Conservation (phyloP, 2,329 filamentous ascomycete genomes). For the Rutstroemia sp. region DNA sequence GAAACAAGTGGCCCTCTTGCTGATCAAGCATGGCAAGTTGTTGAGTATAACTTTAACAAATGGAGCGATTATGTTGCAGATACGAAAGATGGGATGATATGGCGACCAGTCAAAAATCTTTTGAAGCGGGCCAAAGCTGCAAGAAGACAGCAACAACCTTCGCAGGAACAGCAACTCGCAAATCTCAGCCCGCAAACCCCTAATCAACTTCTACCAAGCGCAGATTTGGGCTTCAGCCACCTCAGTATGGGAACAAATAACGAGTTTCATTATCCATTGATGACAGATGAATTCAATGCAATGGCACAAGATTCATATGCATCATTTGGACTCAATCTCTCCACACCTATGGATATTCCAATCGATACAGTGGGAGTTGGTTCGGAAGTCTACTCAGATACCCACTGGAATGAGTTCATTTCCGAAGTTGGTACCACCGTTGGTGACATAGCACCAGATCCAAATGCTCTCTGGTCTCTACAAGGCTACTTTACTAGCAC, state of each 20-base stretch:
- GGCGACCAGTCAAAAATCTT: conserved; percentile 47
- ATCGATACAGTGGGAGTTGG: neutral
- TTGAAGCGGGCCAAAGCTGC: conserved; percentile 41
- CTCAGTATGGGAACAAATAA: neutral
- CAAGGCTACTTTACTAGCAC: conserved; percentile 4
- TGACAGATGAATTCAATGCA: neutral
- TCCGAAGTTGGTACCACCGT: neutral
- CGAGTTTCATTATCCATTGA: neutral
- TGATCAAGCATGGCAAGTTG: conserved; percentile 38
- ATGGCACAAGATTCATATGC: neutral
- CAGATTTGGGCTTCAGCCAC: neutral
- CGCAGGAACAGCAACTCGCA: neutral
- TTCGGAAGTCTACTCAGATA: neutral
- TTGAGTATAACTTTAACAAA: conserved; percentile 38
- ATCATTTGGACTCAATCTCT: neutral
- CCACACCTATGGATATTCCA: neutral
- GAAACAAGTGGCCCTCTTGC: conserved; percentile 30
- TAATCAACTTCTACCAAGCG: neutral
- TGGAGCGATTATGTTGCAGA: conserved; percentile 43
- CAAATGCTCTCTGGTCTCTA: neutral
- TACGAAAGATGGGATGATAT: conserved; percentile 41
- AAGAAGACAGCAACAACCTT: conserved; percentile 4
- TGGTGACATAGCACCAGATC: neutral
- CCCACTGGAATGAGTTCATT: conserved; percentile 8
- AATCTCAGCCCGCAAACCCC: neutral